Evolutionary conservation across 306 rosid genomes (phyloP), one percentile per base, ranked within the genome.

Genomic region (Erythrophleum fordii): DNA sequence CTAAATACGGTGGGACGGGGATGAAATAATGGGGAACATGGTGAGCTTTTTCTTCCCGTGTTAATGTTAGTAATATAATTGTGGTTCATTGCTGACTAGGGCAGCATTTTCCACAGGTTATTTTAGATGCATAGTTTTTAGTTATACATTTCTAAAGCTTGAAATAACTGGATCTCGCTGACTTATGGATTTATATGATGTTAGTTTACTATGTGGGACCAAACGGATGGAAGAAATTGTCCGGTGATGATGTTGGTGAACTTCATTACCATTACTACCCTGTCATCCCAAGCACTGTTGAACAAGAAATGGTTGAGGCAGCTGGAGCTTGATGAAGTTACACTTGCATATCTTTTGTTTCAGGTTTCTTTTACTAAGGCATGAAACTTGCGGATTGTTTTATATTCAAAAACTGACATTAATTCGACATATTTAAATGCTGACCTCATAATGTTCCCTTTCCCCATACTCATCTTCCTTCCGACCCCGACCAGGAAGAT

Each of bases 161-260:
- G n/a, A n/a, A n/a, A n/a, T n/a, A 26, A 12, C 8, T 76, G 1
- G 35, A 14, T 41, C 23, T 62, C 60, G 12, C 79, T 85, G 53
- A 82, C 72, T 26, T 46, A 68, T 34, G 67, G 52, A 70, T 86
- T 82, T 82, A 4, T 53, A 22, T 79, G 86, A 29, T 70, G 55
- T 35, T 9, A 92, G 98, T 94, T 34, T 94, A 92, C 83, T 69
- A 91, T 17, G 98, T 91, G 58, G 98, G 98, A 75, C 90, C 93
- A 31, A 77, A 78, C 42, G 98, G 97, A 79, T 92, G 97, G 98
- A 91, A 91, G 86, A 94, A 94, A 85, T 83, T 92, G 17, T 87
- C 98, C 10, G 97, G 98, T 28, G 98, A 89, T 72, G 97, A 91
- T 83, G 97, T 94, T 10, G 97, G 98, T 20, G 98, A 94, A 56